Base-by-base conservation (phyloP, 2,329 filamentous ascomycete genomes). In the Penicillium sp. region DNA sequence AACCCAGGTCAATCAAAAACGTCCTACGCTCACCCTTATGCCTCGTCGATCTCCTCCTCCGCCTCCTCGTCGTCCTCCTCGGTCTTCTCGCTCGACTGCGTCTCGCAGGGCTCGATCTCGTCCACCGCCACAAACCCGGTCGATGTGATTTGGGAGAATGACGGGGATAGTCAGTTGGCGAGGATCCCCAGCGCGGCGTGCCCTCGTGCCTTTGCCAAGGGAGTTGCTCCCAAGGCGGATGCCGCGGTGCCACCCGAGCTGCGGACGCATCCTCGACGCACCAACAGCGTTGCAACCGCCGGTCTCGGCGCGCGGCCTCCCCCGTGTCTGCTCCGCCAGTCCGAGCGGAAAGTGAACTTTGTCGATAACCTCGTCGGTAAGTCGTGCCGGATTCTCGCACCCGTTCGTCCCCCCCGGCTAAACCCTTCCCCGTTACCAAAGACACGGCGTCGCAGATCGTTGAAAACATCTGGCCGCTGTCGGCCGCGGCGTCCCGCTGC, bases 361-460 rank as follows among this genome's bases (percentile, higher is more conserved):
- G 91, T 97, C 70, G 90, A 96, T 69, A 93, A 84, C 68, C 87
- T 96, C 67, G 90, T 96, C 74, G 91, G 91, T 96, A 88, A 87
- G 91, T 76, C 36, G 65, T 56, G 58, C 47, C 48, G 51, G 54
- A 50, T 51, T 51, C 69, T 67, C 63, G 53, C 47, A 52, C 47
- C 57, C 59, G 56, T 56, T 55, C 43, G 33, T 39, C 36, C 27
- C 40, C 16, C 15, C n/a, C 34, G 29, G 53, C 61, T 65, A 57
- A 66, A 51, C 21, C 4, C 33, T 29, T 11, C n/a, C 23, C 27
- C 21, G 10, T 29, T 18, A 15, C 10, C 29, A 23, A 77, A 96
- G 91, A 96, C 80, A 94, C 91, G 57, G 93, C 93, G 37, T 93
- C 93, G 39, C 88, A 95, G 68, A 94, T 97, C 67, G 90, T 98